Percentiles rank a stretch among this genome's conserved stretches.
These are phyloP conservation scores for Aspergillus thermomutatus DNA, from an alignment of 2,329 filamentous ascomycete genomes.

Conservation along the genomic window DNA sequence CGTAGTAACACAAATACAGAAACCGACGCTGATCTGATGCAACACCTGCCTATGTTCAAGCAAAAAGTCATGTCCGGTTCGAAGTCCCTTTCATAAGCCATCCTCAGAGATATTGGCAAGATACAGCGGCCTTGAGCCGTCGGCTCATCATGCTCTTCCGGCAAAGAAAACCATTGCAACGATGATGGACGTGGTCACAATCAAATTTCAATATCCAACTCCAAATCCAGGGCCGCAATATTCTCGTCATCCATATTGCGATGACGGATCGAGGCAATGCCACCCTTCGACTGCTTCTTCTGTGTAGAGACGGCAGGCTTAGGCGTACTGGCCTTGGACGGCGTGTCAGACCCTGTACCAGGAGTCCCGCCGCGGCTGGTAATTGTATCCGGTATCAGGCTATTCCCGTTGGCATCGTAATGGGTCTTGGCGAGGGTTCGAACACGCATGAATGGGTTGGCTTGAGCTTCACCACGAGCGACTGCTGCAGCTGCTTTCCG, in stretches of 20 bases:
- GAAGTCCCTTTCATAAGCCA: neutral
- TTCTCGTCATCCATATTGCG: conserved; percentile 88
- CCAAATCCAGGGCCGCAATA: conserved; percentile 82
- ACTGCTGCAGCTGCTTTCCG: conserved; percentile 60
- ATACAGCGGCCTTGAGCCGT: neutral
- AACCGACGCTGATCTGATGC: conserved; percentile 9
- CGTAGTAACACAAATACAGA: neutral
- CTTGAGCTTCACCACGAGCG: conserved; percentile 60
- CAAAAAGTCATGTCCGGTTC: neutral
- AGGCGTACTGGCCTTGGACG: conserved; percentile 52
- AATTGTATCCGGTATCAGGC: conserved; percentile 17
- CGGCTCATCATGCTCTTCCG: neutral
- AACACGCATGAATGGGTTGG: conserved; percentile 56
- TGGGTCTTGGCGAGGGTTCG: conserved; percentile 66
- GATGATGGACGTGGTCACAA: neutral
- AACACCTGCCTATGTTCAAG: neutral
- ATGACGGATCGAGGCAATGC: conserved; percentile 67
- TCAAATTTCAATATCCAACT: conserved; percentile 85
- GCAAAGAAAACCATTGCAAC: neutral
- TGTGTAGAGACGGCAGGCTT: conserved; percentile 40
- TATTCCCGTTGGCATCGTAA: conserved; percentile 57
- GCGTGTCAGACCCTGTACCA: conserved; percentile 50
- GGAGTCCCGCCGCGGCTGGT: conserved; percentile 48
- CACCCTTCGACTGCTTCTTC: conserved; percentile 39
- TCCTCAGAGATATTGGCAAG: neutral